Evolutionary conservation across 2,329 filamentous ascomycete species (phyloP).

Genomic region (Colletotrichum lentis): DNA sequence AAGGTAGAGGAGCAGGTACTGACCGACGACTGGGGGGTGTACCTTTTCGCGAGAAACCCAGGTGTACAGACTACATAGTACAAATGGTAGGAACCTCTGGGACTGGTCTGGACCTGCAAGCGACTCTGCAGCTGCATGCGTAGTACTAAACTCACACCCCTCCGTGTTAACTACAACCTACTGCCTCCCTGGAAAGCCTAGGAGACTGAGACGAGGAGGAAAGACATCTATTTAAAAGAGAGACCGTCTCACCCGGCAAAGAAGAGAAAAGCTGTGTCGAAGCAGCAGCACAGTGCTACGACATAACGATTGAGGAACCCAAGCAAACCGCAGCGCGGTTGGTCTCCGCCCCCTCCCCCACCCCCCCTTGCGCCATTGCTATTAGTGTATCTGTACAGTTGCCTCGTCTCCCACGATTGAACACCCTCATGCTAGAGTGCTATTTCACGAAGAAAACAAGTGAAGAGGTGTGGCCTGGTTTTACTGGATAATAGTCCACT

Average conservation of each 20-base stretch:
- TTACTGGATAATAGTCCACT: slow-evolving; percentile 25
- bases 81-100: neutral
- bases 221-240: neutral
- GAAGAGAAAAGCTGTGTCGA: neutral
- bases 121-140: neutral
- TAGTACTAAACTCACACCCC: neutral
- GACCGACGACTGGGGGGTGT: neutral
- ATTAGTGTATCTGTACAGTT: too few species aligned
- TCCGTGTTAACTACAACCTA: neutral
- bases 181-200: neutral
- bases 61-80: neutral
- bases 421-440: slow-evolving; percentile 16
- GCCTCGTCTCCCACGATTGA: neutral
- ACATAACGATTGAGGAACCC: neutral
- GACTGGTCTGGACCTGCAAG: neutral
- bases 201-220: neutral
- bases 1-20: neutral
- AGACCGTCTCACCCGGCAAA: neutral
- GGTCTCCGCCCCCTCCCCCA: too few species aligned
- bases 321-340: neutral
- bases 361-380: neutral
- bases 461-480: slow-evolving; percentile 31
- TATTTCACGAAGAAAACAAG: slow-evolving; percentile 3
- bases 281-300: neutral
- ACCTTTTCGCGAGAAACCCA: too few species aligned